phyloP scores from a whole-genome alignment of 2,329 filamentous ascomycete genomes.

The Aspergillus sp. region DNA sequence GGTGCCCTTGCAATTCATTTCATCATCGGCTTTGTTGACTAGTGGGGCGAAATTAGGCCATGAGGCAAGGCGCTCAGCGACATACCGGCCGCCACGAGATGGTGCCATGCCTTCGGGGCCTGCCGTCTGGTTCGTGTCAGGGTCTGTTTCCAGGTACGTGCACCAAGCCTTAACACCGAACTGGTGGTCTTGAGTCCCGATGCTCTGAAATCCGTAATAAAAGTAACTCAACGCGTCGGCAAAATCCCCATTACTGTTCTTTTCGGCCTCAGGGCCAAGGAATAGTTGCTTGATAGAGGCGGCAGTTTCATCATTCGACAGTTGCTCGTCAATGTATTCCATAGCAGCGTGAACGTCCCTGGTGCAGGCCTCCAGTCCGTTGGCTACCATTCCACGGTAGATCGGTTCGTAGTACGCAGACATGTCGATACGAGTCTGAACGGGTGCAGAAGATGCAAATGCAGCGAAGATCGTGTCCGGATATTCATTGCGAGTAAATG shows the following conservation, averaged over 20 bases:
- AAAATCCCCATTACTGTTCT: conserved; percentile 44
- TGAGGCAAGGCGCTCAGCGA: conserved; percentile 36
- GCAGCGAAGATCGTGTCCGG: conserved; percentile 37
- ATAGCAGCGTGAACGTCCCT: conserved; percentile 45
- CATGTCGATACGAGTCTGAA: conserved; percentile 45
- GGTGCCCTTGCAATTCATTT: conserved; percentile 30
- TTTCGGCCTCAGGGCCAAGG: conserved; percentile 41
- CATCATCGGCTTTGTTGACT: too few relatives aligned
- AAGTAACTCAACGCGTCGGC: conserved; percentile 36
- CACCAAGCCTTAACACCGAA: conserved; percentile 38
- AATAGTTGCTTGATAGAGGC: conserved; percentile 43
- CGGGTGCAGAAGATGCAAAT: conserved; percentile 37
- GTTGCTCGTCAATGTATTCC: conserved; percentile 42
- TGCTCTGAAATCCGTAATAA: conserved; percentile 39
- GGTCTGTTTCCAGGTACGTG: conserved; percentile 41
- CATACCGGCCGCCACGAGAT: conserved; percentile 34
- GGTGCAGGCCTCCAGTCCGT: conserved; percentile 47
- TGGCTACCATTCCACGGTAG: conserved; percentile 42
- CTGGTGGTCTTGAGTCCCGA: conserved; percentile 19
- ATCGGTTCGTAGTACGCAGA: conserved; percentile 47
- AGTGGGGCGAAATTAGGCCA: conserved; percentile 21
- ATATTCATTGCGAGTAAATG: conserved; percentile 38
- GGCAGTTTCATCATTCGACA: conserved; percentile 30
- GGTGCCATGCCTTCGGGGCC: conserved; percentile 37
- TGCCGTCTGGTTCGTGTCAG: conserved; percentile 27